Evolutionary conservation across 1,284 basidiomycete species (phyloP).

Genomic region (Apiotrichum sp.): DNA sequence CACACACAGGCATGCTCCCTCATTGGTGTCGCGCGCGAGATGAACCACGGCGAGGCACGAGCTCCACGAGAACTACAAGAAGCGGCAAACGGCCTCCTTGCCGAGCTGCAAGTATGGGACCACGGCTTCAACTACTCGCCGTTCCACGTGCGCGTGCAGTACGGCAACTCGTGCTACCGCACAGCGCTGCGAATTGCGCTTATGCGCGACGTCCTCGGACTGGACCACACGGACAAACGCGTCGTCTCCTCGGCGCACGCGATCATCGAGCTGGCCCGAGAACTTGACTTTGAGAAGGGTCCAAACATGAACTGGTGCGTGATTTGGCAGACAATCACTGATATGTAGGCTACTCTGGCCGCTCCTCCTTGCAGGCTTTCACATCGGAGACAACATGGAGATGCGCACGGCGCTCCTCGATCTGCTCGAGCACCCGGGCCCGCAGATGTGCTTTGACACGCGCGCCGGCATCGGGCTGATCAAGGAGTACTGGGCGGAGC

Average conservation of each 20-base stretch:
- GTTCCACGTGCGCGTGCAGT: slow-evolving; percentile 35
- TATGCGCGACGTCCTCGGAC: slow-evolving; percentile 34
- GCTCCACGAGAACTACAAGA: slow-evolving; percentile 20
- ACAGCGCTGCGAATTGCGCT: slow-evolving; percentile 37
- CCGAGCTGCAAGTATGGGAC: slow-evolving; percentile 38
- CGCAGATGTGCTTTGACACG: slow-evolving; percentile 41
- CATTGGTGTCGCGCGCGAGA: slow-evolving; percentile 20
- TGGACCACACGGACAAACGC: slow-evolving; percentile 27
- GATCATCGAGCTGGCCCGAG: slow-evolving; percentile 38
- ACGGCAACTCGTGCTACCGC: slow-evolving; percentile 39
- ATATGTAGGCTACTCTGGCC: slow-evolving; percentile 41
- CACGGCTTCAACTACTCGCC: slow-evolving; percentile 35
- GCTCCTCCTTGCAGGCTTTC: slow-evolving; percentile 37
- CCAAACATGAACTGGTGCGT: slow-evolving; percentile 35
- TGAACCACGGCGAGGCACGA: slow-evolving; percentile 1
- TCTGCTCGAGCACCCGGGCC: slow-evolving; percentile 34
- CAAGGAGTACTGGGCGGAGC: slow-evolving; percentile 25
- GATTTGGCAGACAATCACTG: background rate
- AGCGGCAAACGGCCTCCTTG: slow-evolving; percentile 30
- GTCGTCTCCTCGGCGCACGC: slow-evolving; percentile 25
- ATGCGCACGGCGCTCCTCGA: slow-evolving; percentile 25
- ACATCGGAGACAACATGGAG: slow-evolving; percentile 28
- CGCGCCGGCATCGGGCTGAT: slow-evolving; percentile 22
- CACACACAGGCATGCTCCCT: slow-evolving; percentile 24
- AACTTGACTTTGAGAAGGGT: slow-evolving; percentile 23